Percentiles rank a stretch among this genome's conserved stretches.
Evolutionary conservation across 78 protist genomes (phyloP).

Genomic region (Bigelowiella natans): DNA sequence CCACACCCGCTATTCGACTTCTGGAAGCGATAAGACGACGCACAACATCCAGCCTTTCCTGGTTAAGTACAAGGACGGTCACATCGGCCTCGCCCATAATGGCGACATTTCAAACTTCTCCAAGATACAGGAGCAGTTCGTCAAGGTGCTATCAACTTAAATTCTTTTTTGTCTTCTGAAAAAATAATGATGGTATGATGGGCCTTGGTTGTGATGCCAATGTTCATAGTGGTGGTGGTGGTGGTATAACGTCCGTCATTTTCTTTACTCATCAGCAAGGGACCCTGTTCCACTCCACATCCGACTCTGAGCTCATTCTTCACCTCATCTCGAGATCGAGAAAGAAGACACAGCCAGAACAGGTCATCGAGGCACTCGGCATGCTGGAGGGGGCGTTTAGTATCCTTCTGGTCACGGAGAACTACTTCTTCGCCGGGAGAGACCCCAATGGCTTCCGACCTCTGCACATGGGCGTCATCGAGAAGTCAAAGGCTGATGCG

Average conservation of each 20-base stretch:
- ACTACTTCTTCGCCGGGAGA: background rate
- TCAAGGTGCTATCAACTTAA: too few relatives aligned
- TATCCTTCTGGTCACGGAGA: background rate
- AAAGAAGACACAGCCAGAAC: background rate
- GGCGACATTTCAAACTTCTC: background rate
- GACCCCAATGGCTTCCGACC: background rate
- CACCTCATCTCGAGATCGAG: background rate
- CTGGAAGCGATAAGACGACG: background rate
- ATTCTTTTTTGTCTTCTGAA: too few relatives aligned
- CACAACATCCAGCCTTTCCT: background rate
- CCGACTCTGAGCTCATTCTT: background rate
- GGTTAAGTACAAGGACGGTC: background rate
- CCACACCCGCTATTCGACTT: background rate
- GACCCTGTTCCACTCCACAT: background rate
- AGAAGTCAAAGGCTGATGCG: background rate
- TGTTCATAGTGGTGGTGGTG: too few relatives aligned
- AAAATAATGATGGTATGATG: too few relatives aligned
- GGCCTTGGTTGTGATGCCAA: too few relatives aligned
- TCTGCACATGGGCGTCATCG: background rate
- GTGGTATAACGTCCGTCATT: too few relatives aligned
- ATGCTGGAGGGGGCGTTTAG: background rate
- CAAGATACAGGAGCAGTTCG: background rate
- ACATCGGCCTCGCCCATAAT: background rate
- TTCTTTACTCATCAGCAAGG: background rate
- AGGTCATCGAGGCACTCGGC: background rate